These are phyloP conservation scores for Fusarium sp. DNA, from an alignment of 2,329 filamentous ascomycete species.

Conservation along the genomic window DNA sequence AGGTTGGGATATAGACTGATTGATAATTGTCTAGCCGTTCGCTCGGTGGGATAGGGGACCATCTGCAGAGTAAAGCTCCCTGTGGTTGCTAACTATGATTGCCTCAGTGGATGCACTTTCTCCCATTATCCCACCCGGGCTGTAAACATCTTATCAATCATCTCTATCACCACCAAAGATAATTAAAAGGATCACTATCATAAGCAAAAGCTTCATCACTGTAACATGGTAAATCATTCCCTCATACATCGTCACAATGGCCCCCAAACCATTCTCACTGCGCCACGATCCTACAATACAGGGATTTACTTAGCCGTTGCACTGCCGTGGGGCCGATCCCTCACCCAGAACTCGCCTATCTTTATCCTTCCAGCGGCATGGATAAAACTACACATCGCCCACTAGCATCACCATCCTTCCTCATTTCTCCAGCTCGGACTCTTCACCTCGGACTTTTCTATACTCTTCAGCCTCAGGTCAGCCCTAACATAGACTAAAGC, in stretches of 20 bases:
- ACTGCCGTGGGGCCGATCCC: neutral
- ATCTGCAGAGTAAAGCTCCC: neutral
- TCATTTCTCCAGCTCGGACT: constrained; percentile 11
- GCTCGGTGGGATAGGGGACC: neutral
- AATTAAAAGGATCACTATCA: neutral
- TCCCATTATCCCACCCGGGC: too few species aligned
- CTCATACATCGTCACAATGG: neutral
- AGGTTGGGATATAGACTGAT: neutral
- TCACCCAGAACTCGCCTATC: neutral
- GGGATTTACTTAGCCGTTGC: neutral
- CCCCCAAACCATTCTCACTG: neutral
- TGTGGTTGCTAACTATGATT: neutral
- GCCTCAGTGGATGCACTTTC: neutral
- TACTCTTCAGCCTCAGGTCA: neutral
- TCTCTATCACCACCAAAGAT: neutral
- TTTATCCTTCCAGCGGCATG: constrained; percentile 4
- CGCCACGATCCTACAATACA: neutral
- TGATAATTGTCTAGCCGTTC: neutral
- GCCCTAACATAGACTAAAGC: neutral
- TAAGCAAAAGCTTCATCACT: neutral
- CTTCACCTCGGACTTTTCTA: constrained; percentile 8
- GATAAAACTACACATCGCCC: constrained; percentile 25
- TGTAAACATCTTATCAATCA: neutral
- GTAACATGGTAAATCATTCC: neutral
- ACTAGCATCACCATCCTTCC: neutral